These are phyloP conservation scores for Plasmodium falciparum DNA, from an alignment of 169 alveolate genomes.

Conservation along the genomic window DNA sequence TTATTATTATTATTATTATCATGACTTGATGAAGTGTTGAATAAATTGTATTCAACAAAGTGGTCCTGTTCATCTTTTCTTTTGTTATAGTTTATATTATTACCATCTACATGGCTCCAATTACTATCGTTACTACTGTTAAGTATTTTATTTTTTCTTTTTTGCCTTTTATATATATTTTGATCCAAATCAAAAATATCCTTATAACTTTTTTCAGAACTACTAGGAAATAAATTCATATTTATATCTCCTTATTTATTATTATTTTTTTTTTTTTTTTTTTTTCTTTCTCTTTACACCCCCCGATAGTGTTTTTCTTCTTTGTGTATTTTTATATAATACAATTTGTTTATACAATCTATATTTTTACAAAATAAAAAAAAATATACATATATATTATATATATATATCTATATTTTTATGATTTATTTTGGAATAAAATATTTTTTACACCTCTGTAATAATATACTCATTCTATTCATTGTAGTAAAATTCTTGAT, in stretches of 20 bases:
- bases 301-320: too few species aligned
- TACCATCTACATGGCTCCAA: neutral
- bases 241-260: neutral
- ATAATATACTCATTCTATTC: too few species aligned
- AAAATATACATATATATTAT: too few species aligned
- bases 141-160: slow-evolving; percentile 7
- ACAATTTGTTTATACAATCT: too few species aligned
- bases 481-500: too few species aligned
- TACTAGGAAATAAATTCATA: slow-evolving; percentile 15
- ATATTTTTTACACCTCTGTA: too few species aligned
- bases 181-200: neutral
- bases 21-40: slow-evolving; percentile 9
- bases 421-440: too few species aligned
- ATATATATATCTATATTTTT: too few species aligned
- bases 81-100: neutral
- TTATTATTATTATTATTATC: neutral
- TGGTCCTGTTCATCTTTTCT: neutral
- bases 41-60: neutral
- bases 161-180: neutral
- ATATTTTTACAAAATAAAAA: too few species aligned
- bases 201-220: slow-evolving; percentile 7
- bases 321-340: too few species aligned
- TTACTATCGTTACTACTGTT: neutral
- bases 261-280: too few species aligned
- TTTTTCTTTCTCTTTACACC: too few species aligned